Conservation (phyloP, 1,284 basidiomycete species). For the Austroboletus rostrupii region DNA sequence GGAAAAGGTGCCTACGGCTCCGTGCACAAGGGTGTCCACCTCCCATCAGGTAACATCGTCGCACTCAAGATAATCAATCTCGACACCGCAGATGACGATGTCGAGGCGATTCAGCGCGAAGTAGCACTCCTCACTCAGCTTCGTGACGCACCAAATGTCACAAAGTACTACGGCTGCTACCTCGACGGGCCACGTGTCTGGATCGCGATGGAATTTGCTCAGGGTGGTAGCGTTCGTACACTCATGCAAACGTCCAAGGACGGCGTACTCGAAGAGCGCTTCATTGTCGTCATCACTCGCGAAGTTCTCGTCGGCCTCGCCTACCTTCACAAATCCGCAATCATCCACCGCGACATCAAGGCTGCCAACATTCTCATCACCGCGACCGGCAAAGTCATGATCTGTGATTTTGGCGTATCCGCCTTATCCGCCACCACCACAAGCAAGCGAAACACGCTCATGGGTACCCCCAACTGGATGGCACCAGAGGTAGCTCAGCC, state of each 20-base stretch:
- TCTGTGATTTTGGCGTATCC: conserved; percentile 96
- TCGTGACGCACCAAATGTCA: conserved; percentile 86
- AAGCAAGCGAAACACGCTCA: conserved; percentile 91
- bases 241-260: conserved; percentile 83
- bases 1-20: conserved; percentile 96
- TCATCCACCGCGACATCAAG: conserved; percentile 96
- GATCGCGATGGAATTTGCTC: conserved; percentile 99
- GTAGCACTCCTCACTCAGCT: conserved; percentile 91
- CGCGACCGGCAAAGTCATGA: conserved; percentile 81
- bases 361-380: conserved; percentile 94
- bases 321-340: conserved; percentile 89
- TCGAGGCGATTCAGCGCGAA: conserved; percentile 94
- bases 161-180: conserved; percentile 94
- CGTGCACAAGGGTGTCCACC: conserved; percentile 90
- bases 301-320: conserved; percentile 85
- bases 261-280: conserved; percentile 84
- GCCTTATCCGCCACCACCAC: conserved; percentile 84
- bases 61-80: conserved; percentile 98
- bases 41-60: conserved; percentile 81
- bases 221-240: conserved; percentile 92
- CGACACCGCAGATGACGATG: conserved; percentile 95
- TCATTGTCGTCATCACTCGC: conserved; percentile 83
- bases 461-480: conserved; percentile 99
- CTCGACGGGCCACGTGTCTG: conserved; percentile 93
- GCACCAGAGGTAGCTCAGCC: conserved; percentile 94